Conservation (phyloP, 768 basidiomycete species). For the Hygrocybe punicea region DNA sequence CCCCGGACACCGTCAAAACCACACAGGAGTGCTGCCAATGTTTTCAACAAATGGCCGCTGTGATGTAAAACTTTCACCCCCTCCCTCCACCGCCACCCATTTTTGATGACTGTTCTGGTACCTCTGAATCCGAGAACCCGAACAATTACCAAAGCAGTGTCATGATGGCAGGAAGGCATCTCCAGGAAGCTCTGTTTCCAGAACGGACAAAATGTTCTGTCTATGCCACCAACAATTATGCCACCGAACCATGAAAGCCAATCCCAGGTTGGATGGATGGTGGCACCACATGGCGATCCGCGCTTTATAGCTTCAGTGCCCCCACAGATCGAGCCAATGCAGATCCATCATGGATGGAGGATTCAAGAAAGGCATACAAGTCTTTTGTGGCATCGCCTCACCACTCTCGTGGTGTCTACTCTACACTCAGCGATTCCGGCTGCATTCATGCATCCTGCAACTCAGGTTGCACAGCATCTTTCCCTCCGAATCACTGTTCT, state of each 20-base stretch:
- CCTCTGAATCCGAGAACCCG: conserved; percentile 26
- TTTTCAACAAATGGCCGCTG: conserved; percentile 10
- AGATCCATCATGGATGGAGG: conserved; percentile 29
- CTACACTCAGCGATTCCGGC: conserved; percentile 38
- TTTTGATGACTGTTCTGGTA: conserved; percentile 24
- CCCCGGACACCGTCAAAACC: too few species aligned
- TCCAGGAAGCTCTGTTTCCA: conserved; percentile 43
- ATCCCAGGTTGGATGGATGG: conserved; percentile 72
- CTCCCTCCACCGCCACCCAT: conserved; percentile 53
- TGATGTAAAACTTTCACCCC: conserved; percentile 47
- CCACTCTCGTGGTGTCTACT: conserved; percentile 47
- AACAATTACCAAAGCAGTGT: conserved; percentile 55
- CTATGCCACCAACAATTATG: conserved; percentile 28
- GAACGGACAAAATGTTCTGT: conserved; percentile 40
- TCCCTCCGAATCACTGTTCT: conserved; percentile 15
- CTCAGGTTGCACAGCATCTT: conserved; percentile 1
- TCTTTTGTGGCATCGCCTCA: conserved; percentile 53
- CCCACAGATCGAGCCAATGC: conserved; percentile 11
- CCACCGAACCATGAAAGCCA: conserved; percentile 38
- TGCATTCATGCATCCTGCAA: conserved; percentile 14
- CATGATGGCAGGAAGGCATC: conserved; percentile 66
- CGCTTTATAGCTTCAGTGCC: conserved; percentile 52
- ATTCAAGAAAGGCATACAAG: conserved; percentile 36
- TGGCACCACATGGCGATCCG: conserved; percentile 62
- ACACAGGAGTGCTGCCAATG: too few species aligned